Percentiles rank a stretch among this genome's conserved stretches.
These are phyloP conservation scores for Solanum phureja DNA, from an alignment of 257 asterid genomes.

Conservation along the genomic window DNA sequence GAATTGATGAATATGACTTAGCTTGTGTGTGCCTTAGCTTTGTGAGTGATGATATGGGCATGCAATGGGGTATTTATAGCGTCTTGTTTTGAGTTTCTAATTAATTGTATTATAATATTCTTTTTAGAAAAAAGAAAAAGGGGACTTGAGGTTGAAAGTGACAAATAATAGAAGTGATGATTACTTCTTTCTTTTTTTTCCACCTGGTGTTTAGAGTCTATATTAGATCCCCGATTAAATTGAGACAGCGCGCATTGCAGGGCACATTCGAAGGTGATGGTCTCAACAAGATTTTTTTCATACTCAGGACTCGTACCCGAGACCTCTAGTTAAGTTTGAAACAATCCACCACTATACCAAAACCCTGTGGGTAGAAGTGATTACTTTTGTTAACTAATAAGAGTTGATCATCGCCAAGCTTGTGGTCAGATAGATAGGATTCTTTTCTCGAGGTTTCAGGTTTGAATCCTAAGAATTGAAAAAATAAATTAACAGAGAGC, in stretches of 20 bases:
- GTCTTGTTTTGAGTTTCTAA: background rate
- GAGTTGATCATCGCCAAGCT: background rate
- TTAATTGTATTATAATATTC: background rate
- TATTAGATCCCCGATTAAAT: no score
- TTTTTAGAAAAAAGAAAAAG: background rate
- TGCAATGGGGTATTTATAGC: background rate
- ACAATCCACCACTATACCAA: rapidly evolving
- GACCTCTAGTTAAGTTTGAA: rapidly evolving
- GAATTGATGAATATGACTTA: background rate
- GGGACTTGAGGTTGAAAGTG: background rate
- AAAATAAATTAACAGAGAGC: background rate
- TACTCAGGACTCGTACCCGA: no score
- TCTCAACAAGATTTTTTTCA: no score
- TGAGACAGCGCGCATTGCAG: rapidly evolving
- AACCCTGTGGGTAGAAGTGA: background rate
- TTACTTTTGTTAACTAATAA: background rate
- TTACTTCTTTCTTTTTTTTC: no score
- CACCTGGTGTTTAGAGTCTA: rapidly evolving
- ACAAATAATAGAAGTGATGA: background rate
- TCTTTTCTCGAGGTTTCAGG: rapidly evolving
- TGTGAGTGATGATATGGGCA: background rate
- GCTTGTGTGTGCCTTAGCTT: background rate
- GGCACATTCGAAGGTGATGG: no score
- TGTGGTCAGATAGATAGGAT: background rate
- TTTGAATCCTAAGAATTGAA: background rate